Evolutionary conservation across 2,329 filamentous ascomycete genomes (phyloP).

Genomic region (Mariannaea elegans): DNA sequence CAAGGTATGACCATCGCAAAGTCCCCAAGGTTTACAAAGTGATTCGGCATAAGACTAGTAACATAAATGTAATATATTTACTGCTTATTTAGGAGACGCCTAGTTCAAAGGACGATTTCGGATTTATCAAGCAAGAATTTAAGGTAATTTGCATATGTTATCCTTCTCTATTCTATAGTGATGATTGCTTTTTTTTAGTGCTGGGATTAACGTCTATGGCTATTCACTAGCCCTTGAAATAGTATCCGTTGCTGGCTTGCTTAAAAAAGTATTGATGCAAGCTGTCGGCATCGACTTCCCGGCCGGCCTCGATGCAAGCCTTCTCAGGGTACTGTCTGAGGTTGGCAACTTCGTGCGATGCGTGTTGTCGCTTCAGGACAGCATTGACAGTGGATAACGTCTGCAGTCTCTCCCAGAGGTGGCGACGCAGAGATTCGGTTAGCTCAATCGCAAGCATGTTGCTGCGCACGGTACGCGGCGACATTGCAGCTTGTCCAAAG

Average conservation of each 20-base stretch:
- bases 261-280: slow-evolving; percentile 89
- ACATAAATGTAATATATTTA: too few species aligned
- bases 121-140: too few species aligned
- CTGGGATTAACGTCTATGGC: slow-evolving; percentile 18
- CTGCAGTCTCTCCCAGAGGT: slow-evolving; percentile 95
- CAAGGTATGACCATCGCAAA: too few species aligned
- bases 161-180: too few species aligned
- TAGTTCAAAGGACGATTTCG: too few species aligned
- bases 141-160: too few species aligned
- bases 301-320: slow-evolving; percentile 66
- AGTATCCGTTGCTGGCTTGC: slow-evolving; percentile 66
- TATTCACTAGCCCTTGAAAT: slow-evolving; percentile 54
- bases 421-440: slow-evolving; percentile 89
- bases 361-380: slow-evolving; percentile 88
- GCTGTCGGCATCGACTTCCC: slow-evolving; percentile 73
- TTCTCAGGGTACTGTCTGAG: slow-evolving; percentile 82
- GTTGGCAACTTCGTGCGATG: slow-evolving; percentile 89
- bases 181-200: too few species aligned
- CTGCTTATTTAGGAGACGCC: too few species aligned
- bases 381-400: slow-evolving; percentile 90
- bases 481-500: slow-evolving; percentile 78
- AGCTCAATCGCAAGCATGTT: slow-evolving; percentile 97
- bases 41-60: too few species aligned
- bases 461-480: slow-evolving; percentile 87
- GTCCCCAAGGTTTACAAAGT: too few species aligned